Conservation (phyloP, 495 filamentous ascomycete species). For the Talaromyces ruber region DNA sequence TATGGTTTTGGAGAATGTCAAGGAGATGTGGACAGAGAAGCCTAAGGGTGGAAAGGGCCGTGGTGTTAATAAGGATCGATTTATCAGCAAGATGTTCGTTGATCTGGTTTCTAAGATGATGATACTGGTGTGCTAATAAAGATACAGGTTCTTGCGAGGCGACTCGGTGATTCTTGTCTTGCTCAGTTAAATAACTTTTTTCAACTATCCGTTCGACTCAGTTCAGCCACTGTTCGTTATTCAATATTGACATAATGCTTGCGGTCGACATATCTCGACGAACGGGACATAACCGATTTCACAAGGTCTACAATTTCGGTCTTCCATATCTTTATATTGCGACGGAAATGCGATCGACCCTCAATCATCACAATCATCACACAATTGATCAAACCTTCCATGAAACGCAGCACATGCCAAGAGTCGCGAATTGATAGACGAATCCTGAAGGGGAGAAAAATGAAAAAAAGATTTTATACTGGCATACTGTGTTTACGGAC, state of each 20-base stretch:
- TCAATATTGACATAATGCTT: not conserved
- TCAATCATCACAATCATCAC: not conserved
- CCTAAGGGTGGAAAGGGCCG: slow-evolving; percentile 83
- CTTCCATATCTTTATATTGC: not conserved
- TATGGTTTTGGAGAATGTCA: slow-evolving; percentile 96
- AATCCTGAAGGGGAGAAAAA: not conserved
- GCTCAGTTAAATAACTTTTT: slow-evolving; percentile 52
- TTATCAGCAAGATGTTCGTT: slow-evolving; percentile 94
- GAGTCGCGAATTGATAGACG: not conserved
- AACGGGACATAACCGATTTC: not conserved
- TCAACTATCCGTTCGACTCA: not conserved
- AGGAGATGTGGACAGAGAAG: slow-evolving; percentile 99
- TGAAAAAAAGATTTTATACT: not conserved
- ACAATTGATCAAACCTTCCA: not conserved
- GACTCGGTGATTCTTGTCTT: slow-evolving; percentile 92
- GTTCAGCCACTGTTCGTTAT: not conserved
- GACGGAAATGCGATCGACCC: not conserved
- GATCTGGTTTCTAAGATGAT: not conserved
- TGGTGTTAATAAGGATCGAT: slow-evolving; percentile 94
- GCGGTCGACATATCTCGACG: not conserved
- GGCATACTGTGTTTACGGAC: not conserved
- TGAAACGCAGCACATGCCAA: not conserved
- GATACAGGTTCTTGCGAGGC: slow-evolving; percentile 76
- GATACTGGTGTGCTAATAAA: not conserved
- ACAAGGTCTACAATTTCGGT: not conserved